Evolutionary conservation across 371 early-diverging fungal genomes (phyloP).

Genomic region (Mortierella sp.): DNA sequence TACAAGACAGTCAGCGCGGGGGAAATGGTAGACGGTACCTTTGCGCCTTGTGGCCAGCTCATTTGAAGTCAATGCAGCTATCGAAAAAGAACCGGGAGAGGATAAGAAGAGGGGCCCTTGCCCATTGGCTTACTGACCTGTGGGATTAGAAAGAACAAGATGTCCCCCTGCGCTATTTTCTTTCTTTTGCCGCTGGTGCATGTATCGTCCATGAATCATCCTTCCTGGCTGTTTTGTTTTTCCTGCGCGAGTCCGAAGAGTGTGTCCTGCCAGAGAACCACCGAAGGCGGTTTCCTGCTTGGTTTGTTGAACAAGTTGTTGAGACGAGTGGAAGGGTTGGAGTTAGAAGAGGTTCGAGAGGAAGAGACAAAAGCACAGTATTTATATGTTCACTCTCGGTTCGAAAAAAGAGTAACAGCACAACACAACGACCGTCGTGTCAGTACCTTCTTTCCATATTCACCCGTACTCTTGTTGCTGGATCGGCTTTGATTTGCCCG

Average conservation of each 20-base stretch:
- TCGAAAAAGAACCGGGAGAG: slow-evolving; percentile 8
- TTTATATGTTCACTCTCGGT: slow-evolving; percentile 5
- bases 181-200: not conserved
- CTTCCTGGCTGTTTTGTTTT: not conserved
- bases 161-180: not conserved
- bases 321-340: not conserved
- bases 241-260: not conserved
- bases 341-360: too few species aligned
- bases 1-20: not conserved
- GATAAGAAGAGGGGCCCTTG: not conserved
- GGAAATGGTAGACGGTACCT: not conserved
- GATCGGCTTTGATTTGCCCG: not conserved
- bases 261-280: not conserved
- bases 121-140: not conserved
- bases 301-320: not conserved
- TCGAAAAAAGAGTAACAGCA: not conserved
- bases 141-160: not conserved
- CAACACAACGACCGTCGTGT: not conserved
- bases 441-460: not conserved
- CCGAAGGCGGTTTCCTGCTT: too few species aligned
- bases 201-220: slow-evolving; percentile 5
- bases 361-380: too few species aligned
- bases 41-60: not conserved
- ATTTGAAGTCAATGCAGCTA: not conserved
- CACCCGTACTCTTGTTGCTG: not conserved